These are phyloP conservation scores for Phytophthora multivora DNA, from an alignment of 352 stramenopile genomes.

Conservation along the genomic window DNA sequence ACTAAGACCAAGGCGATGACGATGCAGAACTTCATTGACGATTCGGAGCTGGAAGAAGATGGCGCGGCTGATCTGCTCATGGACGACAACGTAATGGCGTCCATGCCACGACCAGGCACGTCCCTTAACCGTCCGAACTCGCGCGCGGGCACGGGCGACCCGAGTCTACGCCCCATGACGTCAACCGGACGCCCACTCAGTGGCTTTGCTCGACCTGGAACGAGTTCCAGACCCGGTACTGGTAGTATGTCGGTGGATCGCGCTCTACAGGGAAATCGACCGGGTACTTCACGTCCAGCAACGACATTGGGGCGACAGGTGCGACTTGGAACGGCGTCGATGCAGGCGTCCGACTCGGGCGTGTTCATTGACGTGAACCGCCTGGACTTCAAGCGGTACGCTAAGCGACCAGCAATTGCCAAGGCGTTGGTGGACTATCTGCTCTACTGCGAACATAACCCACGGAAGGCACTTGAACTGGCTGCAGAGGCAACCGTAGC, in stretches of 20 bases:
- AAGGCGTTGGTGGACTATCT: slow-evolving; percentile 92
- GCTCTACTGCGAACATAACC: slow-evolving; percentile 93
- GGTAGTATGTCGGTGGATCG: slow-evolving; percentile 79
- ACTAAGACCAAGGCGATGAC: slow-evolving; percentile 91
- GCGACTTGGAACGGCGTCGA: slow-evolving; percentile 91
- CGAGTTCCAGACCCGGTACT: slow-evolving; percentile 67
- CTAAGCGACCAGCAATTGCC: slow-evolving; percentile 79
- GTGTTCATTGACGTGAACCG: slow-evolving; percentile 92
- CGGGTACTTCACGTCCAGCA: slow-evolving; percentile 82
- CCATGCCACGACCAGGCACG: slow-evolving; percentile 87
- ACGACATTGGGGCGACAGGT: slow-evolving; percentile 92
- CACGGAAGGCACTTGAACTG: slow-evolving; percentile 91
- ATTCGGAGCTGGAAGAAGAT: slow-evolving; percentile 93
- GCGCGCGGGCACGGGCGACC: slow-evolving; percentile 47
- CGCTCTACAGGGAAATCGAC: slow-evolving; percentile 72
- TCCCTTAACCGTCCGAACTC: slow-evolving; percentile 89
- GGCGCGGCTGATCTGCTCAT: slow-evolving; percentile 91
- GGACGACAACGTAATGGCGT: slow-evolving; percentile 92
- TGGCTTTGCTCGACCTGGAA: slow-evolving; percentile 87
- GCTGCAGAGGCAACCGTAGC: slow-evolving; percentile 89
- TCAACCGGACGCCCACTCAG: slow-evolving; percentile 82
- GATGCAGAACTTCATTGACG: slow-evolving; percentile 90
- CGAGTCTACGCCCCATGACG: slow-evolving; percentile 87
- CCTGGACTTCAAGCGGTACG: slow-evolving; percentile 92
- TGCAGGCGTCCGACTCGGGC: slow-evolving; percentile 66